These are phyloP conservation scores for Fusarium humuli DNA, from an alignment of 2,329 filamentous ascomycete species.

Conservation along the genomic window DNA sequence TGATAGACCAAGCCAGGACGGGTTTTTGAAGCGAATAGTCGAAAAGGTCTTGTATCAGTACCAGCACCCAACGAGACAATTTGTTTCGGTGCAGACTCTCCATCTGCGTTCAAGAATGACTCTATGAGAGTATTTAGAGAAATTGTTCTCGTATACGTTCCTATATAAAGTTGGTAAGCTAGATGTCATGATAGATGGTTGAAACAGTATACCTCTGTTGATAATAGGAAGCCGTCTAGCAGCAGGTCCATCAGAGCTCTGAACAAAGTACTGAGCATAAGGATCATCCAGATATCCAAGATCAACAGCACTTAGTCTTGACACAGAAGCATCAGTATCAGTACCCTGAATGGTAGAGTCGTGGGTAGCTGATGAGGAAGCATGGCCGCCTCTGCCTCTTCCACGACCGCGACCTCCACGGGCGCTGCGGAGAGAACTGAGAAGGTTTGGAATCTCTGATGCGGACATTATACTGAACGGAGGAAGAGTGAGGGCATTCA, in stretches of 20 bases:
- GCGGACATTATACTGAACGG: constrained; percentile 68
- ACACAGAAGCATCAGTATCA: constrained; percentile 90
- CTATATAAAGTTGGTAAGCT: constrained; percentile 57
- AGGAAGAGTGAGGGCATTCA: constrained; percentile 7
- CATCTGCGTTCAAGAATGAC: constrained; percentile 69
- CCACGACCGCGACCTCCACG: constrained; percentile 53
- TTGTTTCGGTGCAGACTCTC: constrained; percentile 65
- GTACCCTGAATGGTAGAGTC: constrained; percentile 88
- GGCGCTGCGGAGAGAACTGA: constrained; percentile 59
- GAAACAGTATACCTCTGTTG: constrained; percentile 77
- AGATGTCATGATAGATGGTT: background rate
- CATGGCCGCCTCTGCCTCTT: constrained; percentile 51
- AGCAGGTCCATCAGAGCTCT: constrained; percentile 57
- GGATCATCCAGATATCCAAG: constrained; percentile 86
- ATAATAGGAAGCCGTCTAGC: constrained; percentile 86
- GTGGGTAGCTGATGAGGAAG: constrained; percentile 57
- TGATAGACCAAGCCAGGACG: constrained; percentile 76
- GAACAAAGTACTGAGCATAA: constrained; percentile 78
- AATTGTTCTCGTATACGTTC: constrained; percentile 90
- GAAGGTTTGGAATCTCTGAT: constrained; percentile 82
- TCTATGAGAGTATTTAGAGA: constrained; percentile 83
- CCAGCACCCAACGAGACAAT: constrained; percentile 94
- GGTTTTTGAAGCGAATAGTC: constrained; percentile 67
- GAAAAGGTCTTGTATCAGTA: constrained; percentile 90
- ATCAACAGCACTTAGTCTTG: constrained; percentile 87